Evolutionary conservation across 1,139 yeast genomes (phyloP).

Genomic region (Neolecta irregularis): DNA sequence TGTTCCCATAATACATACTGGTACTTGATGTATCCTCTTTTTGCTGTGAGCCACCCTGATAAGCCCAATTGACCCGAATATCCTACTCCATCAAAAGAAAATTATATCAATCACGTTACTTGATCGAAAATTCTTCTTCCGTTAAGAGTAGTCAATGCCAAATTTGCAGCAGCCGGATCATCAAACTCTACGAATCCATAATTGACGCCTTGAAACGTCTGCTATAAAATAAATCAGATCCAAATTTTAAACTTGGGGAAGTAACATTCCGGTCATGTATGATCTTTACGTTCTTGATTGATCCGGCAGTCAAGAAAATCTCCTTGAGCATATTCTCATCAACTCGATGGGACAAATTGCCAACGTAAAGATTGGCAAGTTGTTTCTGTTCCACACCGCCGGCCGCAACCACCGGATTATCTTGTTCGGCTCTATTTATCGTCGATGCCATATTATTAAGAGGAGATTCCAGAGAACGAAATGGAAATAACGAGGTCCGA

Average conservation of each 20-base stretch:
- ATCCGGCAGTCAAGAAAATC: constrained; percentile 48
- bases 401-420: too few species aligned
- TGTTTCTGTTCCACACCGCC: too few species aligned
- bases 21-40: too few species aligned
- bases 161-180: constrained; percentile 40
- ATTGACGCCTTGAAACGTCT: constrained; percentile 39
- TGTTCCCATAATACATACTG: too few species aligned
- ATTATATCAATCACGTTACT: too few species aligned
- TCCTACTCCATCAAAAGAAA: too few species aligned
- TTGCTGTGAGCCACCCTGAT: too few species aligned
- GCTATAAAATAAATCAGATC: constrained; percentile 7
- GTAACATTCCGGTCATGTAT: constrained; percentile 49
- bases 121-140: constrained; percentile 28
- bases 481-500: too few species aligned
- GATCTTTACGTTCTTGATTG: constrained; percentile 39
- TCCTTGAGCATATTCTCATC: constrained; percentile 48
- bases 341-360: constrained; percentile 52
- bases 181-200: constrained; percentile 76
- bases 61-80: constrained; percentile 68
- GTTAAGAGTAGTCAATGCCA: constrained; percentile 46
- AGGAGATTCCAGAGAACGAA: too few species aligned
- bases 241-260: not conserved
- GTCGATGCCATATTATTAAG: too few species aligned
- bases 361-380: too few species aligned
- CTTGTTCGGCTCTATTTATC: too few species aligned